phyloP scores from a whole-genome alignment of 257 asterid species.

The Nicotiana benthamiana region DNA sequence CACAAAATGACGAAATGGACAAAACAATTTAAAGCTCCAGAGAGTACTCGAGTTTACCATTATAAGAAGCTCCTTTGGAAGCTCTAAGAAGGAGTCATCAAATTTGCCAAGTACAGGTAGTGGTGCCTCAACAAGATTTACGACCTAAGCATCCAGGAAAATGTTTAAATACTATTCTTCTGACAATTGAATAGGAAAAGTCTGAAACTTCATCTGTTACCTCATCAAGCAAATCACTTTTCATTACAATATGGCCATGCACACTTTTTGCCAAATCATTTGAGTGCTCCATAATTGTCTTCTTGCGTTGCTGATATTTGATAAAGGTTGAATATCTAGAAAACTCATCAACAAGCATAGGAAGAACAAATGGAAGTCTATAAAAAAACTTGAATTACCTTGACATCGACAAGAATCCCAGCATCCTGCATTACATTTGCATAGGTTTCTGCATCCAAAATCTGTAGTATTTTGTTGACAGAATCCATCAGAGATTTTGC shows the following conservation, averaged over 20 bases:
- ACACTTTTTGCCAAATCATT: constrained; percentile 56
- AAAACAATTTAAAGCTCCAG: neutral
- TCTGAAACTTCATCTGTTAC: constrained; percentile 22
- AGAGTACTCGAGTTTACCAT: constrained; percentile 40
- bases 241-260: constrained; percentile 54
- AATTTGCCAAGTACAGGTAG: constrained; percentile 76
- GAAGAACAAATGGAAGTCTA: neutral
- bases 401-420: constrained; percentile 57
- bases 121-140: constrained; percentile 96
- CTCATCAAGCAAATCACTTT: constrained; percentile 73
- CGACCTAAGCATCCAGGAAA: constrained; percentile 47
- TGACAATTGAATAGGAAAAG: constrained; percentile 4
- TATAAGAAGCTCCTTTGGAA: constrained; percentile 79
- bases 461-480: constrained; percentile 29
- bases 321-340: neutral
- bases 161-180: constrained; percentile 11
- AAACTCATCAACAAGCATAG: neutral
- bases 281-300: constrained; percentile 49
- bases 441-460: constrained; percentile 70
- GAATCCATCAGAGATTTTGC: neutral
- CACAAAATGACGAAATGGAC: neutral
- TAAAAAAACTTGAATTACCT: constrained; percentile 37
- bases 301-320: constrained; percentile 70
- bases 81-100: constrained; percentile 71
- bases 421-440: constrained; percentile 50